A percentile compares a stretch with the other conserved stretches of the same genome.
phyloP scores from a whole-genome alignment of 345 rosid genomes.

The Moricandia arvensis region DNA sequence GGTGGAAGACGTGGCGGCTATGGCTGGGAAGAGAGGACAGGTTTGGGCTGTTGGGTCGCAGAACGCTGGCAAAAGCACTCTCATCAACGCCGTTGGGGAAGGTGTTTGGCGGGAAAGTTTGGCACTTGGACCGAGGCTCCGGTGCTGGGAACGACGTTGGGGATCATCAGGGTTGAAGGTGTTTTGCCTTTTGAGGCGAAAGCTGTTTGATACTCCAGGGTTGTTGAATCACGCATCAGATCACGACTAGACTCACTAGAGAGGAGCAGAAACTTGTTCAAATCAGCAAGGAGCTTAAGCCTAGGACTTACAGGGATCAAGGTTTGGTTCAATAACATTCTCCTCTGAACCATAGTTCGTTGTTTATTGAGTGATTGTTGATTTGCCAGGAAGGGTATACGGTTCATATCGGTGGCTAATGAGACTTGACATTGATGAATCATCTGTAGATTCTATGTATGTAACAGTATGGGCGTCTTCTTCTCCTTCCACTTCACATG shows the following conservation, averaged over 20 bases:
- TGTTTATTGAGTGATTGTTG: constrained; percentile 7
- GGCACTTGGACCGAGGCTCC: constrained; percentile 85
- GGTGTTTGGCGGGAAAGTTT: constrained; percentile 50
- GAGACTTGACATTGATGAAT: constrained; percentile 81
- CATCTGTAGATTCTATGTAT: constrained; percentile 71
- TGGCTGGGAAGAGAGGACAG: constrained; percentile 83
- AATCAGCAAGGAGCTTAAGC: constrained; percentile 74
- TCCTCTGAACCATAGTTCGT: not conserved
- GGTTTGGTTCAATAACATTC: constrained; percentile 39
- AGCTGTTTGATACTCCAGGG: constrained; percentile 90
- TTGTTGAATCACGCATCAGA: constrained; percentile 78
- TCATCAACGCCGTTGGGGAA: constrained; percentile 79
- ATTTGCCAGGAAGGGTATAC: constrained; percentile 74
- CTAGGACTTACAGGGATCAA: constrained; percentile 93
- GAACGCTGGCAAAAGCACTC: constrained; percentile 87
- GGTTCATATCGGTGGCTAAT: constrained; percentile 77
- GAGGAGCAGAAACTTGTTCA: constrained; percentile 91
- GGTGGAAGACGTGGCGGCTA: constrained; percentile 62
- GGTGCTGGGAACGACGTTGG: constrained; percentile 87
- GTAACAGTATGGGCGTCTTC: constrained; percentile 94
- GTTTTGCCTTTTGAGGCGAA: constrained; percentile 76
- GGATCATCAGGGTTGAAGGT: constrained; percentile 81
- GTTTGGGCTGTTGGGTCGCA: constrained; percentile 95
- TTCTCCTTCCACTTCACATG: constrained; percentile 82
- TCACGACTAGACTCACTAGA: constrained; percentile 76